phyloP scores from a whole-genome alignment of 805 yeast species.

The Metschnikowia gruessii region DNA sequence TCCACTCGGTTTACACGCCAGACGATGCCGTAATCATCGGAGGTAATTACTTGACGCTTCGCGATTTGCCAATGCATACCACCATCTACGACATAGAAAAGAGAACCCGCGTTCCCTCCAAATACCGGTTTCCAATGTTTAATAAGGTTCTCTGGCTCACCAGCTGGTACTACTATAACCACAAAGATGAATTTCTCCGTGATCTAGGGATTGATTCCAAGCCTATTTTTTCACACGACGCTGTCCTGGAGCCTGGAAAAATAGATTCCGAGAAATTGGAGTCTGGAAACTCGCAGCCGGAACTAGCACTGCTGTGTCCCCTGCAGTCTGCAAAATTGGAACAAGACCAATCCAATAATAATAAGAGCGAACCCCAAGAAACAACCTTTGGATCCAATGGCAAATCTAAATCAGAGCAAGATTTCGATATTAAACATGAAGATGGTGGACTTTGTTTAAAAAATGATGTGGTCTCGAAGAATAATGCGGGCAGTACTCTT shows the following conservation, averaged over 20 bases:
- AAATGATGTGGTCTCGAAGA: background rate
- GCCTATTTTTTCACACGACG: background rate
- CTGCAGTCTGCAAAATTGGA: background rate
- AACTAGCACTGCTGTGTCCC: background rate
- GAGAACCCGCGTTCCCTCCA: constrained; percentile 66
- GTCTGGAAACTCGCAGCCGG: background rate
- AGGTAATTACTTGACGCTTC: constrained; percentile 75
- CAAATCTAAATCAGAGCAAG: too few species aligned
- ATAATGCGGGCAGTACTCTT: background rate
- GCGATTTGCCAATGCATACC: constrained; percentile 62
- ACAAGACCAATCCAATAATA: too few species aligned
- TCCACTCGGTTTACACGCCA: constrained; percentile 86
- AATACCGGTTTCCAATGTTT: constrained; percentile 77
- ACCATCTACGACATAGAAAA: constrained; percentile 60
- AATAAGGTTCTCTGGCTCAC: constrained; percentile 67
- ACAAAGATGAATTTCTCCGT: constrained; percentile 22
- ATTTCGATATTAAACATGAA: too few species aligned
- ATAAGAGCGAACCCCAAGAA: too few species aligned
- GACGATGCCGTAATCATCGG: constrained; percentile 79
- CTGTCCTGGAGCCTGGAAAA: too few species aligned
- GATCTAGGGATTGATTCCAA: constrained; percentile 7
- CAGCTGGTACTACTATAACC: constrained; percentile 41
- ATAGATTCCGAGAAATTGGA: background rate
- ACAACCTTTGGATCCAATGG: too few species aligned
- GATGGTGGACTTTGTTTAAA: background rate